Percentiles rank a stretch among this genome's conserved stretches.
phyloP scores from a whole-genome alignment of 345 rosid genomes.

The Hibiscus mutabilis region DNA sequence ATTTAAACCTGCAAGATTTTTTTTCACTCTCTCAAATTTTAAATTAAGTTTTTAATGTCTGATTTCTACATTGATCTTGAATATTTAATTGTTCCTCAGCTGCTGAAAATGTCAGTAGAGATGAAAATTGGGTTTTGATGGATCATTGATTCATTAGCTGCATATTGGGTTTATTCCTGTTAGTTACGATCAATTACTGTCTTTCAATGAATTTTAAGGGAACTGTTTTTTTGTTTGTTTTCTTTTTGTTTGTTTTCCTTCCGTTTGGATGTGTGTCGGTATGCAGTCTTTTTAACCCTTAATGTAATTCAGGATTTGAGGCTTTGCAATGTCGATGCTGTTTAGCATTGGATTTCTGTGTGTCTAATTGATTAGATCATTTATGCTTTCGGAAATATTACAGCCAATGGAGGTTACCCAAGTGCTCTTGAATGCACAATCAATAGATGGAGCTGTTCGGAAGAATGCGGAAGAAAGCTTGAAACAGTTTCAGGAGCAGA shows the following conservation, averaged over 20 bases:
- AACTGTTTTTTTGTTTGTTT: not conserved
- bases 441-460: conserved; percentile 61
- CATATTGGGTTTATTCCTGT: not conserved
- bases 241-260: not conserved
- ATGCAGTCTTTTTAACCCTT: not conserved
- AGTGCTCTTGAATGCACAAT: conserved; percentile 70
- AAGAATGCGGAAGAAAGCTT: conserved; percentile 69
- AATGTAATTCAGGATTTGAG: not conserved
- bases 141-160: not conserved
- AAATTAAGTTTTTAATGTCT: not conserved
- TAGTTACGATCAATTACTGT: not conserved
- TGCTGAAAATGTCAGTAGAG: not conserved
- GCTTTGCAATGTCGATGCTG: not conserved
- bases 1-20: not conserved
- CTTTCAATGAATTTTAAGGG: not conserved
- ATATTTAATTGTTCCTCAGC: not conserved
- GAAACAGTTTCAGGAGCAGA: conserved; percentile 65
- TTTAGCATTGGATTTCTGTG: not conserved
- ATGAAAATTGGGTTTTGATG: not conserved
- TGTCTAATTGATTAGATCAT: not conserved
- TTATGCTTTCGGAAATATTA: conserved; percentile 12
- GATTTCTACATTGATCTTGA: not conserved
- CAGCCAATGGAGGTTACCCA: conserved; percentile 56
- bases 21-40: not conserved
- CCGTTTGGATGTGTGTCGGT: not conserved